Conservation (phyloP, 768 basidiomycete genomes). For the Coprinopsis strossmayeri region DNA sequence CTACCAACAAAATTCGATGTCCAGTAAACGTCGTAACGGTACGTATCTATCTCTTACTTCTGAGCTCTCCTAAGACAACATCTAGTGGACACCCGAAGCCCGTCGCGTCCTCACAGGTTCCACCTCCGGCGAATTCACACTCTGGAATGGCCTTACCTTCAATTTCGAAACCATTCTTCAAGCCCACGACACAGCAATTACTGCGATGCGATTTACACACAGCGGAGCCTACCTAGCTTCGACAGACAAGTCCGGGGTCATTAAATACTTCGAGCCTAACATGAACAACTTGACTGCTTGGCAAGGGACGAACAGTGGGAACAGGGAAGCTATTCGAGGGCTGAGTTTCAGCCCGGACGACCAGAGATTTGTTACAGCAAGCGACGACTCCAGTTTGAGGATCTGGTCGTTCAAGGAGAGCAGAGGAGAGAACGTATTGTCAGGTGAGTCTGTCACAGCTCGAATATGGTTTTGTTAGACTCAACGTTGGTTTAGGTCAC, state of each 20-base stretch:
- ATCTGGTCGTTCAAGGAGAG: slow-evolving; percentile 95
- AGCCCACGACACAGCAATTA: slow-evolving; percentile 93
- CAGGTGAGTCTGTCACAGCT: slow-evolving; percentile 43
- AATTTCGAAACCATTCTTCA: slow-evolving; percentile 99
- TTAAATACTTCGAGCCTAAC: slow-evolving; percentile 99
- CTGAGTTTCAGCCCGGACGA: slow-evolving; percentile 92
- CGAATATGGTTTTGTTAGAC: background rate
- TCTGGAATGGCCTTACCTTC: slow-evolving; percentile 99
- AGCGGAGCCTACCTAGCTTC: slow-evolving; percentile 92
- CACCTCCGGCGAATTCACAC: slow-evolving; percentile 94
- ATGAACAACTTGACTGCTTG: slow-evolving; percentile 98
- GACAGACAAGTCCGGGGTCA: slow-evolving; percentile 86
- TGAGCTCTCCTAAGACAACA: background rate
- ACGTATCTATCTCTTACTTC: slow-evolving; percentile 23
- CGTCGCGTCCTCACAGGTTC: slow-evolving; percentile 91
- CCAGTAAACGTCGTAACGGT: slow-evolving; percentile 95
- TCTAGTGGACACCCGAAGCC: slow-evolving; percentile 95
- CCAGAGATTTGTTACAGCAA: slow-evolving; percentile 85
- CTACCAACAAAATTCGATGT: slow-evolving; percentile 97
- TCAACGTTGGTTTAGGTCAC: no score
- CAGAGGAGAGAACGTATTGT: slow-evolving; percentile 80
- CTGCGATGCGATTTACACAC: slow-evolving; percentile 84
- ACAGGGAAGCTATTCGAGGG: slow-evolving; percentile 85
- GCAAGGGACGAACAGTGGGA: slow-evolving; percentile 63
- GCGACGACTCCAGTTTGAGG: slow-evolving; percentile 91